Percentiles rank a stretch among this genome's conserved stretches.
Evolutionary conservation across 106 monocot species (phyloP).

Genomic region (Platanthera guangdongensis): DNA sequence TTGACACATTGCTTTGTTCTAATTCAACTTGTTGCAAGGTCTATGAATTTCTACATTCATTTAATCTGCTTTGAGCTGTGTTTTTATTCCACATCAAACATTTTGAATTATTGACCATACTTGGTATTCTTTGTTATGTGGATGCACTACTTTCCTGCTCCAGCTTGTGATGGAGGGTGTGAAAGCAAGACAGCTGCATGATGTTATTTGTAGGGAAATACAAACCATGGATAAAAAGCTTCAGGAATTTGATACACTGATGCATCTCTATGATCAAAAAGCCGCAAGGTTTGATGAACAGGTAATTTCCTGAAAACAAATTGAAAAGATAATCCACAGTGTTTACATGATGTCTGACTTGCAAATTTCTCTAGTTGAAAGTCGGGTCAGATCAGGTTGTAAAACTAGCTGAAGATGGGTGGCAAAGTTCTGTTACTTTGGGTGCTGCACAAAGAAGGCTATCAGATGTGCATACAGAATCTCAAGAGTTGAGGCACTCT

Average conservation of each 20-base stretch:
- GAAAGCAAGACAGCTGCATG: constrained; percentile 50
- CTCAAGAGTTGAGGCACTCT: constrained; percentile 35
- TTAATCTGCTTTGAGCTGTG: not conserved
- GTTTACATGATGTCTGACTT: not conserved
- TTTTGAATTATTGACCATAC: not conserved
- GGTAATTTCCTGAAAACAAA: constrained; percentile 20
- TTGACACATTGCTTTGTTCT: not conserved
- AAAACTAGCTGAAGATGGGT: constrained; percentile 48
- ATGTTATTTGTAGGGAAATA: constrained; percentile 46
- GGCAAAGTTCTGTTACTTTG: constrained; percentile 38
- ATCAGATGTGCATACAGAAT: constrained; percentile 44
- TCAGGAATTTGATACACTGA: constrained; percentile 38
- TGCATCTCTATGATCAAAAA: constrained; percentile 47
- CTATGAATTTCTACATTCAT: not conserved
- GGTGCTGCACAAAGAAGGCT: constrained; percentile 43
- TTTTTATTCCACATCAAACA: not conserved
- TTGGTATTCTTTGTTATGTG: constrained; percentile 7
- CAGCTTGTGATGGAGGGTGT: constrained; percentile 75
- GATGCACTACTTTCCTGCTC: constrained; percentile 12
- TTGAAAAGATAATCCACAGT: not conserved
- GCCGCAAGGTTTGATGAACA: constrained; percentile 52
- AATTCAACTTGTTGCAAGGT: not conserved
- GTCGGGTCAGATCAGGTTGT: constrained; percentile 55
- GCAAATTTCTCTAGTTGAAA: constrained; percentile 37
- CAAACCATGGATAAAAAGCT: constrained; percentile 38